A percentile compares a stretch with the other conserved stretches of the same genome.
These are phyloP conservation scores for Naganishia liquefaciens DNA, from an alignment of 1,284 basidiomycete species.

Conservation along the genomic window DNA sequence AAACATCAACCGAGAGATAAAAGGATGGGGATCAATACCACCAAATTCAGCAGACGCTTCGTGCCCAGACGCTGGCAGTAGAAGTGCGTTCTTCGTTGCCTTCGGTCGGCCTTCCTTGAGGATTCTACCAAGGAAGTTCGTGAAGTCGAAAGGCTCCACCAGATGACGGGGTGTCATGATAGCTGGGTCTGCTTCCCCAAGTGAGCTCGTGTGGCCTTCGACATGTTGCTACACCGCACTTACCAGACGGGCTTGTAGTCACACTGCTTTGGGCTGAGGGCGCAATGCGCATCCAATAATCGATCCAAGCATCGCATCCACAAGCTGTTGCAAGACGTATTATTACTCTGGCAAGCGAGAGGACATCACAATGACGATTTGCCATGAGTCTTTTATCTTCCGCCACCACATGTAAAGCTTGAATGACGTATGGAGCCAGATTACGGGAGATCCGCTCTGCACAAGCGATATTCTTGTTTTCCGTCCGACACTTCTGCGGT, in stretches of 20 bases:
- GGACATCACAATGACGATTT: conserved; percentile 3
- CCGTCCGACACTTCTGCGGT: no score
- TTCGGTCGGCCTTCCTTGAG: not conserved
- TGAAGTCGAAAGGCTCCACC: conserved; percentile 15
- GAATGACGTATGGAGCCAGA: conserved; percentile 51
- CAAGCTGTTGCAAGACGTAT: conserved; percentile 9
- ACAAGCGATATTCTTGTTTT: not conserved
- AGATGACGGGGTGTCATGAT: not conserved
- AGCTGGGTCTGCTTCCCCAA: not conserved
- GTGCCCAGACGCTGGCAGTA: conserved; percentile 50
- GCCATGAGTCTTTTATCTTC: conserved; percentile 55
- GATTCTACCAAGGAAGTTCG: conserved; percentile 10
- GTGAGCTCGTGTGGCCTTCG: not conserved
- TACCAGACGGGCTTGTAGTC: not conserved
- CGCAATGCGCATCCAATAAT: conserved; percentile 21
- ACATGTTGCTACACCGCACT: not conserved
- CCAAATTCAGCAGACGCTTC: conserved; percentile 44
- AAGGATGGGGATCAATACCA: conserved; percentile 11
- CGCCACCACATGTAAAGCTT: conserved; percentile 72
- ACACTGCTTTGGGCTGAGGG: not conserved
- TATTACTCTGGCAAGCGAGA: conserved; percentile 3
- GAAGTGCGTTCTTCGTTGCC: conserved; percentile 6
- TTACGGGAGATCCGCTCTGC: not conserved
- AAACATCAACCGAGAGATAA: conserved; percentile 30
- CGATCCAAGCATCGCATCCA: conserved; percentile 7